Conservation (phyloP, 768 basidiomycete species). For the Termitomyces sp. region DNA sequence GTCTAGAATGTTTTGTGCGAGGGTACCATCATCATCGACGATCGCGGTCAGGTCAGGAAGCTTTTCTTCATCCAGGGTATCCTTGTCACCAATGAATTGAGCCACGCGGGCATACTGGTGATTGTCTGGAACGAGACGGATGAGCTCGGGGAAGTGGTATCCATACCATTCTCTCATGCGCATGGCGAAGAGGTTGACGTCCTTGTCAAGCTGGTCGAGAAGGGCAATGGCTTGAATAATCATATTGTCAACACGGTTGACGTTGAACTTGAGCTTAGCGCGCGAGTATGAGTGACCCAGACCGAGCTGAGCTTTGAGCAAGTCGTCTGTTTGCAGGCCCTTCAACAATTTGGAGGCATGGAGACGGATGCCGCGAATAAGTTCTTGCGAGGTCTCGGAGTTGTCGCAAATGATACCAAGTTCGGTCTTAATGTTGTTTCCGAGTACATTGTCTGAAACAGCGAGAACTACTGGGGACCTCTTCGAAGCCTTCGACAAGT, state of each 20-base stretch:
- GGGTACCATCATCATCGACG: slow-evolving; percentile 77
- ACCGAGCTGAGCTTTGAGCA: slow-evolving; percentile 91
- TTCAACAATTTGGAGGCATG: slow-evolving; percentile 89
- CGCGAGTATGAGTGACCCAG: slow-evolving; percentile 97
- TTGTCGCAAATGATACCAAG: slow-evolving; percentile 74
- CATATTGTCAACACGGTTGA: slow-evolving; percentile 97
- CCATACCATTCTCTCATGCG: slow-evolving; percentile 99
- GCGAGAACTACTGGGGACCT: slow-evolving; percentile 67
- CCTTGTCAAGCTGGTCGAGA: slow-evolving; percentile 98
- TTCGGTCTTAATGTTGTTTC: slow-evolving; percentile 68
- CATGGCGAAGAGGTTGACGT: slow-evolving; percentile 99
- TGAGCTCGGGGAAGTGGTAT: slow-evolving; percentile 97
- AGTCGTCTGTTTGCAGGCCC: slow-evolving; percentile 83
- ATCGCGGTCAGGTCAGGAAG: slow-evolving; percentile 74
- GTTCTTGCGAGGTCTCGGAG: slow-evolving; percentile 74
- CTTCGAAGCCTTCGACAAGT: slow-evolving; percentile 74
- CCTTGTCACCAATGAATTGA: slow-evolving; percentile 88
- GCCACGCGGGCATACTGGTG: slow-evolving; percentile 86
- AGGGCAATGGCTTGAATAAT: slow-evolving; percentile 99
- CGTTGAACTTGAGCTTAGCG: slow-evolving; percentile 97
- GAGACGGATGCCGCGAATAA: slow-evolving; percentile 89
- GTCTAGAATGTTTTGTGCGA: slow-evolving; percentile 92
- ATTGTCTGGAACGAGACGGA: slow-evolving; percentile 91
- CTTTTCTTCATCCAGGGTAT: slow-evolving; percentile 70
- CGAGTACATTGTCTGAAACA: slow-evolving; percentile 73